Evolutionary conservation across 192 early-diverging fungal species (phyloP), one percentile per base, ranked within the genome.

Genomic region (Rhizoclosmatium globosum): DNA sequence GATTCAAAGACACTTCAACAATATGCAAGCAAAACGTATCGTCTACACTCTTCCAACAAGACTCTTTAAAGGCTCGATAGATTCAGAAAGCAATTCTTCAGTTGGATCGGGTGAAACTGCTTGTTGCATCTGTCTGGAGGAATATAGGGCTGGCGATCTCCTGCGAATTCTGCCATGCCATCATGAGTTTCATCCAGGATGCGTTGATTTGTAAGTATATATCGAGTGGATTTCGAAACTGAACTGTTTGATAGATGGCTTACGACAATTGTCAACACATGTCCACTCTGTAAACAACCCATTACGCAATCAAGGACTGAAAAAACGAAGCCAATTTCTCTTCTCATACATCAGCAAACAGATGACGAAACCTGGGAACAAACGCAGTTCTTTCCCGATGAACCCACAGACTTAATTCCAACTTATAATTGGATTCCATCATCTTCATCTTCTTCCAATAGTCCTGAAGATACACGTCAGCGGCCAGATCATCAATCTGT

Each of bases 81-180:
- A 7, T n/a, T 56, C 21, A 17, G 56, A 11, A 50, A 75, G 76
- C 60, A 46, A 31, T 31, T 31, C 31, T 31, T 31, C 31, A 31
- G 31, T 31, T 31, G 31, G 31, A 31, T 31, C 31, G 0, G 31
- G 31, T 31, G 71, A 66, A 46, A 47, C 53, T 93, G 93, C 91
- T 48, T 99, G 97, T 82, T 91, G 93, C 3, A 97, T 99, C 41
- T 99, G 97, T 85, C 84, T 99, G 72, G 96, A 98, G 7, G 94
- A 97, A 65, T 98, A 93, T 87, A 83, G 86, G 17, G 90, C 93
- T 74, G 94, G 92, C 23, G 93, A 95, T 19, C 87, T 92, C 75
- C 79, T 97, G 31, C 83, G 96, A 13, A 87, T 93, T 9, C 82
- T 99, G 58, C 93, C 93, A 4, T 99, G 97, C 83, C 87, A 82